These are phyloP conservation scores for Hawksworthiomyces lignivorus DNA, from an alignment of 2,329 filamentous ascomycete genomes.

Conservation along the genomic window DNA sequence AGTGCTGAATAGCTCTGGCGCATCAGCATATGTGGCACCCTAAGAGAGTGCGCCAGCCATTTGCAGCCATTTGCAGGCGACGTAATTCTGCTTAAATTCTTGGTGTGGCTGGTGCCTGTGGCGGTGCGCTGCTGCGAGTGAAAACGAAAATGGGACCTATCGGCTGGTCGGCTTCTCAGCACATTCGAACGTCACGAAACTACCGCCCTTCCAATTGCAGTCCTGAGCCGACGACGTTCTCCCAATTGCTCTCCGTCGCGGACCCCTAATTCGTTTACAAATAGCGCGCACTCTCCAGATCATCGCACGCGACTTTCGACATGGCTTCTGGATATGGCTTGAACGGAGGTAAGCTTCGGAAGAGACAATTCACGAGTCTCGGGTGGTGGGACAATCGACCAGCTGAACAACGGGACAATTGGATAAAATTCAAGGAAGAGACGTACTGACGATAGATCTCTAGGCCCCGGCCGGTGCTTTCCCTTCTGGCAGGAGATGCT, in stretches of 20 bases:
- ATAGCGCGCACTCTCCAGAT: neutral
- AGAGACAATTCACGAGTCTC: slow-evolving; percentile 10
- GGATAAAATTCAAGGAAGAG: no score
- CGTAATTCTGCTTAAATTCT: slow-evolving; percentile 17
- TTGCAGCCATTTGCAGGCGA: slow-evolving; percentile 16
- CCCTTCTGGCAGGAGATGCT: slow-evolving; percentile 99
- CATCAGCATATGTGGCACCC: neutral
- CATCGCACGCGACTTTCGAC: slow-evolving; percentile 7
- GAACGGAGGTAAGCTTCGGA: slow-evolving; percentile 54
- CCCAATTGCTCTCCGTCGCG: neutral
- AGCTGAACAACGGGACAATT: no score
- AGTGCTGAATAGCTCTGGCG: no score
- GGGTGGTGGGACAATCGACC: neutral
- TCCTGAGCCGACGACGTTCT: neutral
- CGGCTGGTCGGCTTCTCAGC: slow-evolving; percentile 1
- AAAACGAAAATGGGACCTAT: neutral
- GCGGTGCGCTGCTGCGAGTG: neutral
- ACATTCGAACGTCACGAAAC: slow-evolving; percentile 5
- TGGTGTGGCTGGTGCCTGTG: slow-evolving; percentile 15
- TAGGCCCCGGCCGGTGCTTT: slow-evolving; percentile 75
- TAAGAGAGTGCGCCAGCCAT: no score
- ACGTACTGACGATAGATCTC: slow-evolving; percentile 11
- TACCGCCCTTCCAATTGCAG: neutral
- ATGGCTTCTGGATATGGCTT: slow-evolving; percentile 83
- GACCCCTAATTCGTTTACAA: neutral